Evolutionary conservation across 139 green algal genomes (phyloP), one percentile per base, ranked within the genome.

Genomic region (Bryopsis sp.): DNA sequence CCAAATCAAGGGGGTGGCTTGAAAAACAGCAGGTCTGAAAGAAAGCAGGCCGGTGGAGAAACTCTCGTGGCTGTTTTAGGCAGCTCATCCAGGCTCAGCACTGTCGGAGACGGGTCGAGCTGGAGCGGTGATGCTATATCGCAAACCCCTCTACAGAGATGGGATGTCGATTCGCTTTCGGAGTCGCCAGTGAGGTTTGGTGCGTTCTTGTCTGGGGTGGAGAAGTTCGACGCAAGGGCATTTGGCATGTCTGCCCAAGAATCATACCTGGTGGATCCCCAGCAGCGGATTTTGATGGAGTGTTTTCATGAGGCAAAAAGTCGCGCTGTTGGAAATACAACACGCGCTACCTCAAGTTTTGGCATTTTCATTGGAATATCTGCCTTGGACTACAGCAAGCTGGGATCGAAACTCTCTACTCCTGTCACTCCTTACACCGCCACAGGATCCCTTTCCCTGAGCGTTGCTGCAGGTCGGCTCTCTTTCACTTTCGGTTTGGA

Each of bases 281-380:
- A 96, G 76, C 90, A 96, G 76, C 77, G 90, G 22, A 70, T 95
- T 68, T 77, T 96, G 47, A 59, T 96, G 48, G 82, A 95, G 77
- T 64, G n/a, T n/a, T 6, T 68, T 0, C 58, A 34, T 24, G 76
- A 82, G 43, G 43, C 43, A 54, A 26, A 11, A 54, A 19, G 43
- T n/a, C n/a, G 35, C 48, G 5, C 60, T 84, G 54, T 33, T 60
- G 7, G 6, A 6, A 31, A 24, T n/a, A 11, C 11, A 8, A 8
- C 62, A 36, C 37, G 4, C 5, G n/a, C 22, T 6, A 54, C 37
- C 2, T n/a, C 19, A 31, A 35, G 15, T 34, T 39, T 70, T 1
- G 79, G 80, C 26, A 74, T 83, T 28, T 79, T 72, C 36, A 72
- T 86, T 48, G 80, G 83, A 57, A 77, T 89, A 65, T 80, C 72